A percentile compares a stretch with the other conserved stretches of the same genome.
Conservation (phyloP, 2,329 filamentous ascomycete species). For the Aspergillus neotritici region DNA sequence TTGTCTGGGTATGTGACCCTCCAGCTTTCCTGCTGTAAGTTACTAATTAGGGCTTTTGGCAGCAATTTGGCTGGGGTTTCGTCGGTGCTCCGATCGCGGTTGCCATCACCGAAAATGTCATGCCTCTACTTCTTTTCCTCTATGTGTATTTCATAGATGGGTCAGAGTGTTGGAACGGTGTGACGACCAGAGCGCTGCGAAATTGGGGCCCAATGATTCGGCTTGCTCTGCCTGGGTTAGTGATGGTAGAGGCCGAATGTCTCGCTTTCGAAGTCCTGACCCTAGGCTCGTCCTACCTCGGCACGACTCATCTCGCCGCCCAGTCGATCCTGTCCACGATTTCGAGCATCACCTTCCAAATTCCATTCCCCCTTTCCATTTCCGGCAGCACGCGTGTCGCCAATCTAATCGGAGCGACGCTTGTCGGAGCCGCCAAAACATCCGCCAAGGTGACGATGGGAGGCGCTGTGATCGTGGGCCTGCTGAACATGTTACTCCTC, state of each 20-base stretch:
- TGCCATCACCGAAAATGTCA: conserved; percentile 66
- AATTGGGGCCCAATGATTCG: conserved; percentile 84
- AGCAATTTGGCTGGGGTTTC: conserved; percentile 60
- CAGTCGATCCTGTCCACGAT: conserved; percentile 80
- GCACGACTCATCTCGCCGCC: conserved; percentile 73
- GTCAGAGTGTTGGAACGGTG: conserved; percentile 73
- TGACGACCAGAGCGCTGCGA: conserved; percentile 61
- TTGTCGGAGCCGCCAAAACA: conserved; percentile 73
- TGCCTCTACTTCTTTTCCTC: conserved; percentile 65
- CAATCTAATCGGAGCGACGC: conserved; percentile 81
- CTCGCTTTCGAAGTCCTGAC: conserved; percentile 90
- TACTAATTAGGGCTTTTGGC: not conserved
- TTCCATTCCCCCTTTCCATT: conserved; percentile 87
- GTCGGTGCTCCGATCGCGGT: conserved; percentile 76
- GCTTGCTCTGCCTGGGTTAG: conserved; percentile 78
- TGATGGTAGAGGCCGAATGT: conserved; percentile 93
- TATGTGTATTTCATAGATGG: conserved; percentile 70
- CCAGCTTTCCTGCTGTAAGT: not conserved
- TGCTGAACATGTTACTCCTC: conserved; percentile 71
- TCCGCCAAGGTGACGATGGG: conserved; percentile 71
- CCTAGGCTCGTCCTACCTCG: conserved; percentile 72
- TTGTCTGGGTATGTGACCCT: conserved; percentile 60
- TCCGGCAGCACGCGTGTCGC: conserved; percentile 83
- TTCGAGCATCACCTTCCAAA: conserved; percentile 75
- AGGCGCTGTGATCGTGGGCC: conserved; percentile 63